Evolutionary conservation across 352 stramenopile species (phyloP).

Genomic region (Poterioochromonas sp.): DNA sequence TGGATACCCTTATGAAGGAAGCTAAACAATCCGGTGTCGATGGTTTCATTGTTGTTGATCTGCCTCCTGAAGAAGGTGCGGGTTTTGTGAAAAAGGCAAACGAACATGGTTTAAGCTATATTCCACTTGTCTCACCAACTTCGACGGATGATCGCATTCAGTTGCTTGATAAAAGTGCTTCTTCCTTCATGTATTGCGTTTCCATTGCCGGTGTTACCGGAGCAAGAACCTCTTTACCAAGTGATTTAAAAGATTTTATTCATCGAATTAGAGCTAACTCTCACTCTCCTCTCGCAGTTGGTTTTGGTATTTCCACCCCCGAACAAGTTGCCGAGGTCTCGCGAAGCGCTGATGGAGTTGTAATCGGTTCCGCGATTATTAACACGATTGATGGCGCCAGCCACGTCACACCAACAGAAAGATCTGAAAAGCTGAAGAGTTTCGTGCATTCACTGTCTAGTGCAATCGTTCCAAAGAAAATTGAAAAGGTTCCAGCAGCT

Average conservation of each 20-base stretch:
- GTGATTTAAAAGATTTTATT: slow-evolving; percentile 86
- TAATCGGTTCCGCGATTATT: slow-evolving; percentile 69
- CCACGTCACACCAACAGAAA: slow-evolving; percentile 35
- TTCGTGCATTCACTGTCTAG: slow-evolving; percentile 45
- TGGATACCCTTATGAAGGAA: slow-evolving; percentile 77
- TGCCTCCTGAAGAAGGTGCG: slow-evolving; percentile 85
- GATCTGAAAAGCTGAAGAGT: slow-evolving; percentile 50
- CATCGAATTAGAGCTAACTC: slow-evolving; percentile 61
- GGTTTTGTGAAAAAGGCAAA: slow-evolving; percentile 64
- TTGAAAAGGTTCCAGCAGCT: neutral
- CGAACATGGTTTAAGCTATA: slow-evolving; percentile 72
- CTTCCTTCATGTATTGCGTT: slow-evolving; percentile 66
- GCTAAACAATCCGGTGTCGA: slow-evolving; percentile 66
- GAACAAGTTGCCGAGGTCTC: slow-evolving; percentile 80
- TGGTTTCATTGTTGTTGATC: slow-evolving; percentile 96
- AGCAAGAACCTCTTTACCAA: slow-evolving; percentile 55
- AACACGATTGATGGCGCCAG: slow-evolving; percentile 56
- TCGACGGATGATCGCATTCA: slow-evolving; percentile 86
- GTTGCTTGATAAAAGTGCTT: slow-evolving; percentile 53
- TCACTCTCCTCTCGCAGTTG: slow-evolving; percentile 80
- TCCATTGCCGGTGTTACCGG: slow-evolving; percentile 52
- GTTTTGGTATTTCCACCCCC: slow-evolving; percentile 90
- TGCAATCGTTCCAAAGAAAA: neutral
- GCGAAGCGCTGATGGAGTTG: slow-evolving; percentile 67
- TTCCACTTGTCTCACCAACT: slow-evolving; percentile 91